Evolutionary conservation across 2,329 filamentous ascomycete genomes (phyloP), one percentile per base, ranked within the genome.

Genomic region (Talaromyces marneffei): DNA sequence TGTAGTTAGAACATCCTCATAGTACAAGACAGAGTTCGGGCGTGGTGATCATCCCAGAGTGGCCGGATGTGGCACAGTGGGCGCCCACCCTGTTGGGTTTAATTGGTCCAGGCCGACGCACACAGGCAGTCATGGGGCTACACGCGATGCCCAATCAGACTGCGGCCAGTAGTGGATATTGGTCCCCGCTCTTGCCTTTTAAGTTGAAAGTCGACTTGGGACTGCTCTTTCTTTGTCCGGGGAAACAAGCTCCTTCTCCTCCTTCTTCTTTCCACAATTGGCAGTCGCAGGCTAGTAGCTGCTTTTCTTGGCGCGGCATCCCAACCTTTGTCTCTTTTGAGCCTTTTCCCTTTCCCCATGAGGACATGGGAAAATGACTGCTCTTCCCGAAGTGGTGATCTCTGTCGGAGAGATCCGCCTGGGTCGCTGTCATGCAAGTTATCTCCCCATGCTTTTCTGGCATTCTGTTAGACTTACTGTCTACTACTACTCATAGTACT

Each of bases 11-110:
- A 29, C 9, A n/a, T n/a, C n/a, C n/a, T 9, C n/a, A 14, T 6
- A 23, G 16, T 33, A 14, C 5, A 29, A 31, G 29, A 52, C 29
- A 52, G 16, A 31, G 48, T 52, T 52, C 48, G 46, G 55, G 42
- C 42, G 44, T 35, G 56, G 29, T 16, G 56, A 58, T 58, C 56
- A 35, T 46, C 55, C 40, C 31, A 33, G 46, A 35, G 40, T 40
- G 40, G 55, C 31, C 31, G 56, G 56, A 37, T 48, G 56, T 58
- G 56, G 56, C 56, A 33, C 29, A 18, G 10, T 9, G 14, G 37
- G 29, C n/a, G 44, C 23, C 20, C 27, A 14, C 12, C 23, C 20
- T n/a, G 20, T 31, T 37, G 29, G 7, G 20, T 33, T 2, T 46
- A 18, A 44, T 44, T 52, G 48, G 29, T n/a, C 3, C 16, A 10